Evolutionary conservation across 179 eudicot genomes (phyloP).

Genomic region (Drosera spatulata): DNA sequence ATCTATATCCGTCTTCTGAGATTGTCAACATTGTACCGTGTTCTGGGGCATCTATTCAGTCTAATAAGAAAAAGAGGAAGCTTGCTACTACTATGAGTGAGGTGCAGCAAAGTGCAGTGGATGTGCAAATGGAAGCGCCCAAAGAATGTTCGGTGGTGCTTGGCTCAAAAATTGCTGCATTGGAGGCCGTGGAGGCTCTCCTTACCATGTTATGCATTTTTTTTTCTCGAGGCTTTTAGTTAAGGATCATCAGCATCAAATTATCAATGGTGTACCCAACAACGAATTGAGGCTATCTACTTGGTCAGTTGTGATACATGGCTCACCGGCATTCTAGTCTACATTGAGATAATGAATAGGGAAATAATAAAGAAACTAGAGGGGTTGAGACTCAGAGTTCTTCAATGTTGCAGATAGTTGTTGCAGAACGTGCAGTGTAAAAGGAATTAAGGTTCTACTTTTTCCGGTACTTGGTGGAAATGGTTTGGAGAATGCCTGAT

Average conservation of each 20-base stretch:
- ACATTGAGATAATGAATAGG: too few relatives aligned
- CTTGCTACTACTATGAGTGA: conserved; percentile 19
- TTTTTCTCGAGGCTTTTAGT: background rate
- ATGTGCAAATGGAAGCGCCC: conserved; percentile 23
- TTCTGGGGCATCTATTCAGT: conserved; percentile 16
- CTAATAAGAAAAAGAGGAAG: conserved; percentile 23
- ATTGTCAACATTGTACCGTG: conserved; percentile 34
- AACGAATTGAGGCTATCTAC: too few relatives aligned
- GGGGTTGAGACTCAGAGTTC: too few relatives aligned
- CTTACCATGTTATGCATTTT: conserved; percentile 56
- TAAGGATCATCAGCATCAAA: background rate
- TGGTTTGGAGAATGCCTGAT: too few relatives aligned
- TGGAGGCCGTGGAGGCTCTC: conserved; percentile 72
- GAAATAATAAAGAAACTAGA: too few relatives aligned
- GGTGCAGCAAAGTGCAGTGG: conserved; percentile 27
- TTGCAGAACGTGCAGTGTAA: too few relatives aligned
- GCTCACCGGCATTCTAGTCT: too few relatives aligned
- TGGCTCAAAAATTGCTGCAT: conserved; percentile 65
- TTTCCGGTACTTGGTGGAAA: too few relatives aligned
- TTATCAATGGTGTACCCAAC: background rate
- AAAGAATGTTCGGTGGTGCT: conserved; percentile 24
- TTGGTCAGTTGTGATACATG: too few relatives aligned
- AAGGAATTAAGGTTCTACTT: too few relatives aligned
- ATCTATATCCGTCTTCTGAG: conserved; percentile 65
- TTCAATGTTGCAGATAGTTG: too few relatives aligned